Percentiles rank a stretch among this genome's conserved stretches.
Conservation (phyloP, 2,329 filamentous ascomycete genomes). For the Talaromyces amestolkiae region DNA sequence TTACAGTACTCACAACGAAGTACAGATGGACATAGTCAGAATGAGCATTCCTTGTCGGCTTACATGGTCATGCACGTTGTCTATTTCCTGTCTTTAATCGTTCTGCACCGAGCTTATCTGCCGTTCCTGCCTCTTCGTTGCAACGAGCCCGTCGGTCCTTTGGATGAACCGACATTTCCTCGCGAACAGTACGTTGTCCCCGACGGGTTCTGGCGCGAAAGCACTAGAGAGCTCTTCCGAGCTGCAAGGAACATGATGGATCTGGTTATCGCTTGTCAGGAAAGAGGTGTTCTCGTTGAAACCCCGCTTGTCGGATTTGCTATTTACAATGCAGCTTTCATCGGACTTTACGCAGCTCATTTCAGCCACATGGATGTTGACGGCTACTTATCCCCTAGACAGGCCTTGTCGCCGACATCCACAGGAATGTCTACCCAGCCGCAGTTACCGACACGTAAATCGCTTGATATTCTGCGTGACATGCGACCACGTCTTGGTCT, state of each 20-base stretch:
- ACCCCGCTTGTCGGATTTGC: conserved; percentile 57
- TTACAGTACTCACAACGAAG: conserved; percentile 52
- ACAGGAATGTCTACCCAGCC: conserved; percentile 29
- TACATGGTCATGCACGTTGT: conserved; percentile 57
- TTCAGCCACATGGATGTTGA: conserved; percentile 57
- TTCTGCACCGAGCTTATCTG: conserved; percentile 56
- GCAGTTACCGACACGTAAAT: conserved; percentile 36
- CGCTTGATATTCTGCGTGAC: conserved; percentile 40
- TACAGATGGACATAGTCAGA: conserved; percentile 55
- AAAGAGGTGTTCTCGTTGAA: conserved; percentile 52
- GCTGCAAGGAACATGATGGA: conserved; percentile 55
- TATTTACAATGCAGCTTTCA: conserved; percentile 53
- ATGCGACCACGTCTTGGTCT: conserved; percentile 43
- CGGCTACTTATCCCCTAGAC: conserved; percentile 43
- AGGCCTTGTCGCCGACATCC: conserved; percentile 23
- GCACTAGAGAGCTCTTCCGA: conserved; percentile 50
- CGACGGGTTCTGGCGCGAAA: conserved; percentile 54
- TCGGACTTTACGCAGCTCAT: conserved; percentile 53
- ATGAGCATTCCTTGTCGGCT: conserved; percentile 47
- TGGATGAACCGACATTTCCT: conserved; percentile 51
- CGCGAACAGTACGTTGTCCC: conserved; percentile 44
- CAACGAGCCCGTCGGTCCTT: conserved; percentile 51
- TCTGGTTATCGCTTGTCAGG: conserved; percentile 51
- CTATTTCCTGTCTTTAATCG: conserved; percentile 54
- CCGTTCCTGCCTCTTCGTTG: conserved; percentile 54